Conservation (phyloP, 768 basidiomycete genomes). For the Lentinula guzmanii region DNA sequence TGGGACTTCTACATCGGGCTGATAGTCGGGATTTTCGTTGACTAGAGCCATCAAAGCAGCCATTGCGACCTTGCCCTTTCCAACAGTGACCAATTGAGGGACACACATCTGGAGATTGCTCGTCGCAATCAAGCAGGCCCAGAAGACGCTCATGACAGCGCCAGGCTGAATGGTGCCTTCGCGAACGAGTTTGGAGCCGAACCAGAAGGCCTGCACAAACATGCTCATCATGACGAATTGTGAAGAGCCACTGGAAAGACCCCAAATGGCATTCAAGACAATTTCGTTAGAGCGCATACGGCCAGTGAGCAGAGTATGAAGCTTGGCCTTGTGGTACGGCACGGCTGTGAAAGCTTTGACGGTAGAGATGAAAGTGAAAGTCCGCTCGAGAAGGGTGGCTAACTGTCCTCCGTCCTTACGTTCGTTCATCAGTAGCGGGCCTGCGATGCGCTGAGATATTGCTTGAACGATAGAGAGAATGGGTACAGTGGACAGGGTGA, state of each 20-base stretch:
- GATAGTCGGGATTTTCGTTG: slow-evolving; percentile 24
- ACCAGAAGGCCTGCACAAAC: slow-evolving; percentile 98
- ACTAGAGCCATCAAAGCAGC: slow-evolving; percentile 59
- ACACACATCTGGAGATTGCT: slow-evolving; percentile 85
- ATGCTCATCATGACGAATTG: slow-evolving; percentile 86
- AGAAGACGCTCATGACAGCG: slow-evolving; percentile 94
- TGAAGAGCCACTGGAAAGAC: slow-evolving; percentile 53
- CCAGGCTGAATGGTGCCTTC: slow-evolving; percentile 63
- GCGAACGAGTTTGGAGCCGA: slow-evolving; percentile 84
- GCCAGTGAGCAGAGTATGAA: slow-evolving; percentile 38
- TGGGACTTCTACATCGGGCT: neutral
- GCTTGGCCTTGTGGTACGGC: slow-evolving; percentile 33
- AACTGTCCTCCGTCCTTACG: slow-evolving; percentile 63
- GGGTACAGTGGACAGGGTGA: slow-evolving; percentile 89
- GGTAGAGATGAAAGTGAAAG: slow-evolving; percentile 71
- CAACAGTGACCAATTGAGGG: slow-evolving; percentile 70
- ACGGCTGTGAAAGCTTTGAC: slow-evolving; percentile 83
- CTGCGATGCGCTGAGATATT: slow-evolving; percentile 63
- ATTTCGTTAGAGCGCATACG: slow-evolving; percentile 40
- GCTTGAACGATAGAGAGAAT: slow-evolving; percentile 71
- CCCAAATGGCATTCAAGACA: slow-evolving; percentile 70
- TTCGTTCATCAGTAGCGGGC: slow-evolving; percentile 64
- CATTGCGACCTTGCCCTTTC: slow-evolving; percentile 82
- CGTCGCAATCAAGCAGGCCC: slow-evolving; percentile 91
- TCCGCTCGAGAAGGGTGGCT: slow-evolving; percentile 75